Evolutionary conservation across 306 rosid species (phyloP).

Genomic region (Malus fusca): DNA sequence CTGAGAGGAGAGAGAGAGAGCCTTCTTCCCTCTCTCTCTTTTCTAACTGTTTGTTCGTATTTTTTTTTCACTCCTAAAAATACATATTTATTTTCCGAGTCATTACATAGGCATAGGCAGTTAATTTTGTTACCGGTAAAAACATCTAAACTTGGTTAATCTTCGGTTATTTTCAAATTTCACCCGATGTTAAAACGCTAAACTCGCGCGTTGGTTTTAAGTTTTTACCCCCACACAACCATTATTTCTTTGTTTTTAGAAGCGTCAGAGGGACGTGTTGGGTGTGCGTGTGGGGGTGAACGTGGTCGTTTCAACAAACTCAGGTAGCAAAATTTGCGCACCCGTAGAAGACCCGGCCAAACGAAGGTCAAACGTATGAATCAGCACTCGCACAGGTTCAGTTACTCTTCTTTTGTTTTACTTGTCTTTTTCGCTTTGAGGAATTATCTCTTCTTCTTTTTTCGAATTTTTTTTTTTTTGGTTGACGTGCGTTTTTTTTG

Average conservation of each 20-base stretch:
- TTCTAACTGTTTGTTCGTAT: slow-evolving; percentile 10
- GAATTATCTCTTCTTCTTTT: not conserved
- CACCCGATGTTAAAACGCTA: not conserved
- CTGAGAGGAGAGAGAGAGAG: not conserved
- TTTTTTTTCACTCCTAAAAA: not conserved
- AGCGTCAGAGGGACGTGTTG: not conserved
- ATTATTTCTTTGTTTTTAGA: not conserved
- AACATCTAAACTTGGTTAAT: slow-evolving; percentile 22
- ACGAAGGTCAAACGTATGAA: slow-evolving; percentile 31
- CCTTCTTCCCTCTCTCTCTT: not conserved
- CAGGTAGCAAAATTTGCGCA: slow-evolving; percentile 24
- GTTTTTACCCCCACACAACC: not conserved
- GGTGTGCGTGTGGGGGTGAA: not conserved
- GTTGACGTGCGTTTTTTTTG: not conserved
- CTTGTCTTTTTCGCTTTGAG: not conserved
- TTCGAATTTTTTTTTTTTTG: not conserved
- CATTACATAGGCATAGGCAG: slow-evolving; percentile 7
- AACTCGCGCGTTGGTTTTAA: not conserved
- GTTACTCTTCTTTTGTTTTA: slow-evolving; percentile 23
- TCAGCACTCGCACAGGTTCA: slow-evolving; percentile 18
- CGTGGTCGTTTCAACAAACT: slow-evolving; percentile 10
- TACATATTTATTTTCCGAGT: not conserved
- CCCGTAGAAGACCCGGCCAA: slow-evolving; percentile 10
- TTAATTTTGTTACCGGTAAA: slow-evolving; percentile 22
- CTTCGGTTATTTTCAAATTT: no score